These are phyloP conservation scores for Mucor ambiguus DNA, from an alignment of 371 early-diverging fungal species.

Conservation along the genomic window DNA sequence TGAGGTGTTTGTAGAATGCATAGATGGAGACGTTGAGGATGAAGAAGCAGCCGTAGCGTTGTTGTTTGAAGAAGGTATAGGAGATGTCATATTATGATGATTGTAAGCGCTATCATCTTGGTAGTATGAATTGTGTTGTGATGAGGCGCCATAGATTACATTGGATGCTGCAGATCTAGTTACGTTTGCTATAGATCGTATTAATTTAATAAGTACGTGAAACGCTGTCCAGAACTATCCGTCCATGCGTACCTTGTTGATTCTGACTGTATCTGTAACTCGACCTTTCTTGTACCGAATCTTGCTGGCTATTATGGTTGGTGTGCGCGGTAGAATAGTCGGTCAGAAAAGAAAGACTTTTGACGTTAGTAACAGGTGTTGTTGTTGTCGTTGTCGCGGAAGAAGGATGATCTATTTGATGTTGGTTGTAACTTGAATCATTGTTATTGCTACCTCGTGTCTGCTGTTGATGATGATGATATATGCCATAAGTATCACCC, in stretches of 20 bases:
- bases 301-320: neutral
- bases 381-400: neutral
- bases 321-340: neutral
- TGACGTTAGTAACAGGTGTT: neutral
- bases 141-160: neutral
- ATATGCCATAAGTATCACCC: neutral
- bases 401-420: neutral
- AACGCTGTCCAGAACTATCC: neutral
- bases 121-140: neutral
- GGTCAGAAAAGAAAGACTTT: neutral
- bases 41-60: neutral
- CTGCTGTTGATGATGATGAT: neutral
- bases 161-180: neutral
- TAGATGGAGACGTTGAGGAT: neutral
- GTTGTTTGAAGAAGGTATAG: neutral
- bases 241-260: neutral
- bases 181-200: neutral
- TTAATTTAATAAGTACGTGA: neutral
- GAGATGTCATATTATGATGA: neutral
- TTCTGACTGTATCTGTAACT: neutral
- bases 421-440: neutral
- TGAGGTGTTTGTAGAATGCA: neutral
- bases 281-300: conserved; percentile 1
- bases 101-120: neutral
- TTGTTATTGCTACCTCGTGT: neutral